Percentiles rank a stretch among this genome's conserved stretches.
These are phyloP conservation scores for Yamadazyma tumulicola DNA, from an alignment of 805 yeast genomes.

Conservation along the genomic window DNA sequence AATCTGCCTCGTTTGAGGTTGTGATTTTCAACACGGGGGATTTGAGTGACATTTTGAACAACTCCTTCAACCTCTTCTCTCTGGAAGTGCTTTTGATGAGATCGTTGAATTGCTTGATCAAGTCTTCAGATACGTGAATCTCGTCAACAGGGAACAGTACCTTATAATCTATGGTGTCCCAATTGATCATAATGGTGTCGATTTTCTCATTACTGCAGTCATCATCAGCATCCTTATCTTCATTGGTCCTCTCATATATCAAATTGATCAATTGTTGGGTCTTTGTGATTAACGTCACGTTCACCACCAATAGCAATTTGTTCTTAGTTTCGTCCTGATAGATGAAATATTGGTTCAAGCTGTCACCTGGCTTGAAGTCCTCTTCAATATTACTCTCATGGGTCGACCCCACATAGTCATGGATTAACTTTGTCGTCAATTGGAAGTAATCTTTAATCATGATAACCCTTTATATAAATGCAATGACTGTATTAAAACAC, in stretches of 20 bases:
- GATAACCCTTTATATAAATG: no score
- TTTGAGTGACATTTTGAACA: slow-evolving; percentile 7
- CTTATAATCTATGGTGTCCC: slow-evolving; percentile 17
- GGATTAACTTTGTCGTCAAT: slow-evolving; percentile 19
- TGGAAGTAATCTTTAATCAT: slow-evolving; percentile 19
- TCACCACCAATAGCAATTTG: slow-evolving; percentile 8
- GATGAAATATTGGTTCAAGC: slow-evolving; percentile 8
- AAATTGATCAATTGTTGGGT: slow-evolving; percentile 6
- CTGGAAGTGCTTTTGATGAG: slow-evolving; percentile 3
- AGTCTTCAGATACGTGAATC: slow-evolving; percentile 15
- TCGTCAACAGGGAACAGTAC: slow-evolving; percentile 22
- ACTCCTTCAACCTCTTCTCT: slow-evolving; percentile 6
- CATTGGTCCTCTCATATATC: slow-evolving; percentile 8
- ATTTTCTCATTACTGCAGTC: no score
- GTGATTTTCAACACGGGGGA: slow-evolving; percentile 1
- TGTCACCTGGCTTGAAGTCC: slow-evolving; percentile 2
- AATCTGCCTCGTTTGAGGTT: slow-evolving; percentile 1
- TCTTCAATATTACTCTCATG: slow-evolving; percentile 6
- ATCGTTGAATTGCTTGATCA: slow-evolving; percentile 19
- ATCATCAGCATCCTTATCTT: no score
- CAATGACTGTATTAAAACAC: no score
- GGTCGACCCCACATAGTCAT: slow-evolving; percentile 16
- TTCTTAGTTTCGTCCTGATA: slow-evolving; percentile 7
- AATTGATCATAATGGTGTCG: slow-evolving; percentile 20
- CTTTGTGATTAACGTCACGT: slow-evolving; percentile 8